phyloP scores from a whole-genome alignment of 208 protist species.

The Angomonas ambiguus region DNA sequence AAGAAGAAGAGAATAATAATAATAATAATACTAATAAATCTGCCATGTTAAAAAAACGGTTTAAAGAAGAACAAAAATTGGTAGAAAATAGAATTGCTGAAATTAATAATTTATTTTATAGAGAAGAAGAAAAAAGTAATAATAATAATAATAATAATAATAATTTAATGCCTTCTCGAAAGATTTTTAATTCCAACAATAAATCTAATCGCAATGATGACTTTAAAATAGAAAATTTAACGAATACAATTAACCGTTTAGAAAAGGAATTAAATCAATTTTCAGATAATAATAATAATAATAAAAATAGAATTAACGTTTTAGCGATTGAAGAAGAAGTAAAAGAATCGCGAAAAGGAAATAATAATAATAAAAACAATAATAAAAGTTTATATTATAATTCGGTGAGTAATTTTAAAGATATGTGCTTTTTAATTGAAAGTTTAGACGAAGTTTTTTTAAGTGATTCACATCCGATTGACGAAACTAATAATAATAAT shows the following conservation, averaged over 20 bases:
- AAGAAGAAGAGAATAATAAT: neutral
- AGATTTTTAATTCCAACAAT: neutral
- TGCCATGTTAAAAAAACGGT: neutral
- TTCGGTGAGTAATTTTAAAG: conserved; percentile 34
- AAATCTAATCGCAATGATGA: neutral
- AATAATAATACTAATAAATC: neutral
- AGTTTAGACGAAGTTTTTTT: conserved; percentile 38
- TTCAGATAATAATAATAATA: too few species aligned
- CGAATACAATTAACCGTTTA: neutral
- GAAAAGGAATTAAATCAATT: neutral
- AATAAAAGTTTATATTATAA: conserved; percentile 14
- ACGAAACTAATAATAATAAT: too few species aligned
- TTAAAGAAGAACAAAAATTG: neutral
- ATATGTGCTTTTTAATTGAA: conserved; percentile 54
- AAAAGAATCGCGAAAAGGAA: neutral
- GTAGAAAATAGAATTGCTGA: neutral
- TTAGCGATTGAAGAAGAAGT: conserved; percentile 8
- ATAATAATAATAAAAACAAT: too few species aligned
- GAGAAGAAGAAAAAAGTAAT: neutral
- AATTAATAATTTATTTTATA: neutral
- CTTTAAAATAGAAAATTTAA: neutral
- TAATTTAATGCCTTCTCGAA: neutral
- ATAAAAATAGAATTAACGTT: neutral
- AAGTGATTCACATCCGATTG: conserved; percentile 16
- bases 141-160: conserved; percentile 4